Evolutionary conservation across 2,329 filamentous ascomycete species (phyloP).

Genomic region (Graphilbum ipis-grandicollis): DNA sequence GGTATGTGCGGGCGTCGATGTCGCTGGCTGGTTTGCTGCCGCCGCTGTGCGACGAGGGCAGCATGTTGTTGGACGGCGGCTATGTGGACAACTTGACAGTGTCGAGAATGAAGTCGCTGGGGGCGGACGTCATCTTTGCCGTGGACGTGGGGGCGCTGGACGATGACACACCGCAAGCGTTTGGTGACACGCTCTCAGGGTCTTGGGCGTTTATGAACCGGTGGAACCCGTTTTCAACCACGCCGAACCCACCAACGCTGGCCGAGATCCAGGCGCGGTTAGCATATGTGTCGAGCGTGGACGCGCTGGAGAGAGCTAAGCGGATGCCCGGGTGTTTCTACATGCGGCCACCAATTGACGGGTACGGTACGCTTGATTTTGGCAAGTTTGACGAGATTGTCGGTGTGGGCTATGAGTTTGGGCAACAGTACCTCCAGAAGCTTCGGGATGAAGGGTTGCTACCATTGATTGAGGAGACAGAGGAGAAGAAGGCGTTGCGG

Average conservation of each 20-base stretch:
- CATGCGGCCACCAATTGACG: conserved; percentile 88
- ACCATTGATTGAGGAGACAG: conserved; percentile 50
- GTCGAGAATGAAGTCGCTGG: conserved; percentile 88
- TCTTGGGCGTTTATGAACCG: conserved; percentile 91
- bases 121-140: conserved; percentile 87
- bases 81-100: conserved; percentile 97
- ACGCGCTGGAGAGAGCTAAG: conserved; percentile 88
- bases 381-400: conserved; percentile 97
- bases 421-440: conserved; percentile 59
- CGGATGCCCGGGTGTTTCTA: conserved; percentile 81
- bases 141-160: conserved; percentile 88
- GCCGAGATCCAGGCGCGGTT: conserved; percentile 91
- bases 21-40: conserved; percentile 83
- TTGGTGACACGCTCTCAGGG: conserved; percentile 85
- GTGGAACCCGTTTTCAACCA: conserved; percentile 86
- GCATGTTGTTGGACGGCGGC: conserved; percentile 88
- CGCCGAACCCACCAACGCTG: conserved; percentile 83
- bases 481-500: conserved; percentile 58
- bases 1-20: conserved; percentile 94
- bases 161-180: conserved; percentile 78
- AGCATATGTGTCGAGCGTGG: conserved; percentile 87
- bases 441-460: conserved; percentile 66
- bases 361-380: conserved; percentile 89
- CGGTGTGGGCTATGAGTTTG: conserved; percentile 71
- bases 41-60: conserved; percentile 89